Conservation (phyloP, 495 filamentous ascomycete genomes). For the Podospora fimiseda region DNA sequence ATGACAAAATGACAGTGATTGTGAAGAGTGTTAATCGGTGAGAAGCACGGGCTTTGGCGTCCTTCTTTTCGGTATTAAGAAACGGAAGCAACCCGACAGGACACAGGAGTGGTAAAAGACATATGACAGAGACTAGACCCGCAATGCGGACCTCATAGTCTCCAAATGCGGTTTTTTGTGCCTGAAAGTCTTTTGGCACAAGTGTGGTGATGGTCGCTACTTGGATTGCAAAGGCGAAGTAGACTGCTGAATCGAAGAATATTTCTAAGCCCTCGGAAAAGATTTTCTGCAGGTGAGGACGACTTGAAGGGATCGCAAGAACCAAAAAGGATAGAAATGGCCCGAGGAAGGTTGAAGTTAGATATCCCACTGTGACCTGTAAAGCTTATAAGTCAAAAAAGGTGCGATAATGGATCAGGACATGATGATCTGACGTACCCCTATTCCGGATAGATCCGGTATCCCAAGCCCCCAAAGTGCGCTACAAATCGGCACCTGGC, state of each 20-base stretch:
- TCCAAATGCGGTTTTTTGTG: constrained; percentile 13
- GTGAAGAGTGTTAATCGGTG: constrained; percentile 3
- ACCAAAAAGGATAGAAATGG: background rate
- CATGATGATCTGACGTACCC: background rate
- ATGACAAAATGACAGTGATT: constrained; percentile 9
- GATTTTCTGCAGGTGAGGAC: background rate
- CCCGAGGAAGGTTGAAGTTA: background rate
- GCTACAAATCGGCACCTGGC: background rate
- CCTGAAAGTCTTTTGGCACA: constrained; percentile 27
- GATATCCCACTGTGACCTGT: background rate
- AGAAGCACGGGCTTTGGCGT: background rate
- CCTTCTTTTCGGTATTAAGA: background rate
- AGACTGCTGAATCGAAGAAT: constrained; percentile 28
- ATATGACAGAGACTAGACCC: background rate
- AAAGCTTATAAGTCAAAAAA: background rate
- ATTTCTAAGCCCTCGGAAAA: background rate
- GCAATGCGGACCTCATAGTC: background rate
- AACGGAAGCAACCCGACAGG: background rate
- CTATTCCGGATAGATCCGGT: background rate
- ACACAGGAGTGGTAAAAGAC: background rate
- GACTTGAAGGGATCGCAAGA: background rate
- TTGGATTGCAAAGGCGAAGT: constrained; percentile 32
- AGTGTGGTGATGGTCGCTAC: constrained; percentile 30
- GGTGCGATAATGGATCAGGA: background rate
- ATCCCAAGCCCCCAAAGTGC: background rate